Evolutionary conservation across 352 stramenopile genomes (phyloP).

Genomic region (Aphanomyces euteiches): DNA sequence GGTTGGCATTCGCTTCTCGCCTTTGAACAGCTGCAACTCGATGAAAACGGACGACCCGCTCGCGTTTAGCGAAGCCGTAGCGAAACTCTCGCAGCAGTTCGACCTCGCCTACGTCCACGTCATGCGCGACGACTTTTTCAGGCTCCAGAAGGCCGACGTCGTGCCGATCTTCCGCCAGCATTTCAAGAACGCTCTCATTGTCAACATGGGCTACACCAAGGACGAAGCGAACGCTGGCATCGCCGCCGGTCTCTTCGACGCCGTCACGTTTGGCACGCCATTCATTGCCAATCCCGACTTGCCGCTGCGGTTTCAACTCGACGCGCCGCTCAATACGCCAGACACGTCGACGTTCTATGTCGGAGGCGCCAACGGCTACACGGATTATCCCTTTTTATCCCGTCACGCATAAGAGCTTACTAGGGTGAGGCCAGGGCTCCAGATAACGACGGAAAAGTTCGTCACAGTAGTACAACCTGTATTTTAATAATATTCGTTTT

Average conservation of each 20-base stretch:
- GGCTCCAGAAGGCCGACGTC: constrained; percentile 1
- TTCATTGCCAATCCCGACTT: constrained; percentile 24
- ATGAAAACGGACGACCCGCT: background rate
- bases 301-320: background rate
- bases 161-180: constrained; percentile 14
- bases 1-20: constrained; percentile 24
- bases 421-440: no score
- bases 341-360: constrained; percentile 20
- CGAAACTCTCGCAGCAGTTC: background rate
- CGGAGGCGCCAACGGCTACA: constrained; percentile 23
- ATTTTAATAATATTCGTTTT: no score
- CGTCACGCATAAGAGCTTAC: no score
- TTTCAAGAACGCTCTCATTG: background rate
- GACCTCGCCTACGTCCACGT: constrained; percentile 20
- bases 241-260: background rate
- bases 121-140: constrained; percentile 8
- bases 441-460: no score
- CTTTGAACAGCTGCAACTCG: constrained; percentile 18
- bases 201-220: constrained; percentile 15
- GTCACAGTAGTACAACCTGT: no score
- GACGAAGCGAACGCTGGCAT: constrained; percentile 23
- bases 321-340: background rate
- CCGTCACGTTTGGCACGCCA: constrained; percentile 15
- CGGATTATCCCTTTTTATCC: constrained; percentile 15
- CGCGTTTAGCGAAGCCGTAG: background rate